A percentile compares a stretch with the other conserved stretches of the same genome.
Evolutionary conservation across 176 grass and related monocot genomes (phyloP).

Genomic region (Poa pratensis): DNA sequence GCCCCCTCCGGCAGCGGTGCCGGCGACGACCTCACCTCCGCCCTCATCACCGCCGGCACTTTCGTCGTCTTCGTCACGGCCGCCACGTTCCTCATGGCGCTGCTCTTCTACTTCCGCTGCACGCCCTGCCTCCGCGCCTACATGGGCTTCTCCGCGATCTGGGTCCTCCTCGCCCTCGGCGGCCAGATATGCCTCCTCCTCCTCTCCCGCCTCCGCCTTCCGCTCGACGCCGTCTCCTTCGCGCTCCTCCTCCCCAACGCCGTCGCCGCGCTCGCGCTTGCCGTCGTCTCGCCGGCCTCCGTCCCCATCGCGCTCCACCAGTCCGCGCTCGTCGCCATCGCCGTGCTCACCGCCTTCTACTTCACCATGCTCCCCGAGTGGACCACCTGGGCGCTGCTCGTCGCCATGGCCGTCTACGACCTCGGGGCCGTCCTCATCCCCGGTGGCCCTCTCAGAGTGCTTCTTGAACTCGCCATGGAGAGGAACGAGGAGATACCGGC

Average conservation of each 20-base stretch:
- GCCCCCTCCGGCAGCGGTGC: not conserved
- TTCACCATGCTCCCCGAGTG: constrained; percentile 93
- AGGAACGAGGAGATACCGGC: constrained; percentile 94
- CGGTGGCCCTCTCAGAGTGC: constrained; percentile 72
- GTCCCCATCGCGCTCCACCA: constrained; percentile 89
- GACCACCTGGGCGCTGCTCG: constrained; percentile 88
- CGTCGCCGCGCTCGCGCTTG: constrained; percentile 62
- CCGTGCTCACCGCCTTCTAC: constrained; percentile 87
- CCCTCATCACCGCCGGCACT: constrained; percentile 58
- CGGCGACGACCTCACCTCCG: constrained; percentile 60
- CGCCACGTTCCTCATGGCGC: constrained; percentile 84
- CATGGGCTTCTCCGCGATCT: constrained; percentile 77
- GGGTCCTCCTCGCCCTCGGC: constrained; percentile 69
- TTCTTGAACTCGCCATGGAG: constrained; percentile 81
- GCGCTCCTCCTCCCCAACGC: constrained; percentile 76
- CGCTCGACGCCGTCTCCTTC: constrained; percentile 73
- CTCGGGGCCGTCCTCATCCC: constrained; percentile 87
- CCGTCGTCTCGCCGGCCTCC: constrained; percentile 59
- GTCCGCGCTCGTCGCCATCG: constrained; percentile 70
- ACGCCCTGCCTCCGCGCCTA: constrained; percentile 76
- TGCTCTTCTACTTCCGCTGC: constrained; percentile 95
- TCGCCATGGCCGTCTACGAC: constrained; percentile 90
- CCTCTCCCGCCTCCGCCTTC: constrained; percentile 62
- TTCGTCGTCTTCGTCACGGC: constrained; percentile 72
- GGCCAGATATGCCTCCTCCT: constrained; percentile 72